Conservation (phyloP, 2,329 filamentous ascomycete species). For the Ophiobolus disseminans region DNA sequence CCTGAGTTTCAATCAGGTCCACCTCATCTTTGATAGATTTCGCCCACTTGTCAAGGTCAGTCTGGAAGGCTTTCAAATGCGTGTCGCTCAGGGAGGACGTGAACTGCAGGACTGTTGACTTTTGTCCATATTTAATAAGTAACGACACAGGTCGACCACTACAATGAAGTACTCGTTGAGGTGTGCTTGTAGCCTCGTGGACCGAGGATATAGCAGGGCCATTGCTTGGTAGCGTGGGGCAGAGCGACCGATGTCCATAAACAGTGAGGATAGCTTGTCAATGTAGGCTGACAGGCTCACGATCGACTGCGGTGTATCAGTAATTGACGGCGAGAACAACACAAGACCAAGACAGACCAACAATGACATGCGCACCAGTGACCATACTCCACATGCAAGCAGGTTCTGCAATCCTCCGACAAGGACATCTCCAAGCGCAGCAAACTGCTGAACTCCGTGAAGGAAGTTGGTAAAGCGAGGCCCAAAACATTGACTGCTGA, state of each 20-base stretch:
- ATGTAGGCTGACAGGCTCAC: slow-evolving; percentile 43
- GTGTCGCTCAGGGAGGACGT: background rate
- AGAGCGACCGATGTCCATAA: slow-evolving; percentile 52
- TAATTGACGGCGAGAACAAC: no score
- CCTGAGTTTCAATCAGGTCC: slow-evolving; percentile 35
- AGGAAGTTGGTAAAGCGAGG: slow-evolving; percentile 53
- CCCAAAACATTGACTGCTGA: slow-evolving; percentile 45
- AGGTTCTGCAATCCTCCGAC: slow-evolving; percentile 56
- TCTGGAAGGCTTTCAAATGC: background rate
- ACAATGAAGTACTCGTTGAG: slow-evolving; percentile 51
- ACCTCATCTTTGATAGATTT: no score
- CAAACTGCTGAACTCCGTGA: slow-evolving; percentile 53
- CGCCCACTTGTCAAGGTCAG: slow-evolving; percentile 4
- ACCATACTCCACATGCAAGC: slow-evolving; percentile 56
- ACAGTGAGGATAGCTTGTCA: slow-evolving; percentile 49
- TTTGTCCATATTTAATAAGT: slow-evolving; percentile 42
- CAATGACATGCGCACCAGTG: slow-evolving; percentile 52
- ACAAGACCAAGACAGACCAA: slow-evolving; percentile 48
- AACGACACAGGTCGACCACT: slow-evolving; percentile 48
- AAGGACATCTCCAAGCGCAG: slow-evolving; percentile 51
- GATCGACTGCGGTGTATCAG: no score
- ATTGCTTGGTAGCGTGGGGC: slow-evolving; percentile 52
- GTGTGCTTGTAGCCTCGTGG: slow-evolving; percentile 43
- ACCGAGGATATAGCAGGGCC: slow-evolving; percentile 50
- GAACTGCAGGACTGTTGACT: slow-evolving; percentile 26